Evolutionary conservation across 2,329 filamentous ascomycete genomes (phyloP).

Genomic region (Monosporascus sp.): DNA sequence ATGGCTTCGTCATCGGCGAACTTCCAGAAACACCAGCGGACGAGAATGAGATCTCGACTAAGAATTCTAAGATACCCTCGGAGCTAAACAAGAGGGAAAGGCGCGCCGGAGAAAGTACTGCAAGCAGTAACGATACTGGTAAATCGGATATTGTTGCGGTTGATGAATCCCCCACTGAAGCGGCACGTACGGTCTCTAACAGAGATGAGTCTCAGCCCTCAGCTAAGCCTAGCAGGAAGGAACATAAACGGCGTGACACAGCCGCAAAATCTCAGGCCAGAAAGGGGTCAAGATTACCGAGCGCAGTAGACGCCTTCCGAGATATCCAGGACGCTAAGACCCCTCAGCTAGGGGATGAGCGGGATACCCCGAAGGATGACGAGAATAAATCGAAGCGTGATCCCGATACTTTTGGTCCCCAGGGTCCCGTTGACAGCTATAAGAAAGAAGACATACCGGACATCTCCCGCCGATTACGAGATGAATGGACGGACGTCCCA

Average conservation of each 20-base stretch:
- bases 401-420: slow-evolving; percentile 1
- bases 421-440: not conserved
- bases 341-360: slow-evolving; percentile 3
- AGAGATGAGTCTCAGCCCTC: slow-evolving; percentile 20
- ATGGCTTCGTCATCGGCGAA: slow-evolving; percentile 45
- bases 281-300: slow-evolving; percentile 9
- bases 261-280: slow-evolving; percentile 23
- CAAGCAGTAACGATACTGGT: slow-evolving; percentile 19
- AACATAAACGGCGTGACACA: slow-evolving; percentile 40
- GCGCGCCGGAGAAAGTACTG: slow-evolving; percentile 33
- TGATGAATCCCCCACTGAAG: slow-evolving; percentile 8
- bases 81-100: slow-evolving; percentile 28
- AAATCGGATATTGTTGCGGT: slow-evolving; percentile 17
- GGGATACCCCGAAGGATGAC: slow-evolving; percentile 7
- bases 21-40: slow-evolving; percentile 35
- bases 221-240: slow-evolving; percentile 30
- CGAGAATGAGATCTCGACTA: slow-evolving; percentile 22
- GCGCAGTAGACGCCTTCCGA: slow-evolving; percentile 8
- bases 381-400: slow-evolving; percentile 4
- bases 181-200: slow-evolving; percentile 21
- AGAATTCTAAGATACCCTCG: slow-evolving; percentile 18
- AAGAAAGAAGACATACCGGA: not conserved
- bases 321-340: slow-evolving; percentile 7
- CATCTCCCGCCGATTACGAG: slow-evolving; percentile 1
- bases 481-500: slow-evolving; percentile 3